A percentile compares a stretch with the other conserved stretches of the same genome.
Evolutionary conservation across 2,329 filamentous ascomycete species (phyloP).

Genomic region (Colletotrichum cuscutae): DNA sequence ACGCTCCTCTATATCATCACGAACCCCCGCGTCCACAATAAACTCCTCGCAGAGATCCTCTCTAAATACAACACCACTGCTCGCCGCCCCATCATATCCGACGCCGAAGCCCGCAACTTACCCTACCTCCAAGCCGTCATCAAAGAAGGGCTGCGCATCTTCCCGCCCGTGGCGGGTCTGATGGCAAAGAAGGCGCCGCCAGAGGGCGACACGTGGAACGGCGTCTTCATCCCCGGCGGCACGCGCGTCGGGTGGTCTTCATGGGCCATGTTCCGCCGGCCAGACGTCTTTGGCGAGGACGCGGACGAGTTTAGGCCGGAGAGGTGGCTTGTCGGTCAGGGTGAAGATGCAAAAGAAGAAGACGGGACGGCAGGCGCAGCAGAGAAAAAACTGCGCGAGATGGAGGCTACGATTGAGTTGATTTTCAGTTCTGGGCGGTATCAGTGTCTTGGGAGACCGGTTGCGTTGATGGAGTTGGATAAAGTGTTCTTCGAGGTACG

Average conservation of each 20-base stretch:
- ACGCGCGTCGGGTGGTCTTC: conserved; percentile 45
- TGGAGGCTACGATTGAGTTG: conserved; percentile 49
- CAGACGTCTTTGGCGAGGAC: conserved; percentile 48
- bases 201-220: conserved; percentile 20
- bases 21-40: conserved; percentile 56
- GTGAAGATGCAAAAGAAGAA: too few relatives aligned
- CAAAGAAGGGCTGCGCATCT: conserved; percentile 56
- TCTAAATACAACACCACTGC: conserved; percentile 36
- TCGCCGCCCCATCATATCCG: conserved; percentile 38
- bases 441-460: conserved; percentile 49
- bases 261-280: conserved; percentile 46
- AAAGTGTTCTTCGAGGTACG: conserved; percentile 54
- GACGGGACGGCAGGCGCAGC: too few relatives aligned
- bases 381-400: conserved; percentile 43
- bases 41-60: conserved; percentile 57
- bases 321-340: conserved; percentile 44
- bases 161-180: conserved; percentile 47
- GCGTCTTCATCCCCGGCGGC: conserved; percentile 43
- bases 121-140: conserved; percentile 61
- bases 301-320: conserved; percentile 47
- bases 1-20: conserved; percentile 63
- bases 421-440: conserved; percentile 51
- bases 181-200: conserved; percentile 42
- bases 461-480: conserved; percentile 52
- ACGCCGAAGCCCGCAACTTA: conserved; percentile 47